These are phyloP conservation scores for Microbotryomycetes sp. DNA, from an alignment of 1,284 basidiomycete species.

Conservation along the genomic window DNA sequence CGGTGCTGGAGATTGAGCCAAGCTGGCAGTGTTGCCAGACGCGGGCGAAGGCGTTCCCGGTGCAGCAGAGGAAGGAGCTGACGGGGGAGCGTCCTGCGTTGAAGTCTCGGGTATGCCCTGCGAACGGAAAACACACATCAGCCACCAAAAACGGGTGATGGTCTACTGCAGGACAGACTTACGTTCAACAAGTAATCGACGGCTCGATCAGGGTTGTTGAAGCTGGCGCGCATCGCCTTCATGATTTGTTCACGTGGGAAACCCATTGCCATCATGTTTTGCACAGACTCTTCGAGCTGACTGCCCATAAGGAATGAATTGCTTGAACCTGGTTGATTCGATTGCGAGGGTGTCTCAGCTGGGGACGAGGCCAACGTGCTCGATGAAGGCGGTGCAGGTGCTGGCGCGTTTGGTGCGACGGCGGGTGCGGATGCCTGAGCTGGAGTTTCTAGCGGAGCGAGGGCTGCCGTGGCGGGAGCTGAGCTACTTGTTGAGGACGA, in stretches of 20 bases:
- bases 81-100: slow-evolving; percentile 35
- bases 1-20: slow-evolving; percentile 42
- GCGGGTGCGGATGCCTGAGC: slow-evolving; percentile 42
- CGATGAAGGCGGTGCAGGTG: slow-evolving; percentile 44
- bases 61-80: slow-evolving; percentile 40
- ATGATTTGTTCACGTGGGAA: slow-evolving; percentile 80
- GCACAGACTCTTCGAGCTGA: slow-evolving; percentile 65
- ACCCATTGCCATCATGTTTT: slow-evolving; percentile 89
- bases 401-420: slow-evolving; percentile 38
- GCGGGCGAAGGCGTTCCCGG: slow-evolving; percentile 63
- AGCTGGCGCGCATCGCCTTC: slow-evolving; percentile 84
- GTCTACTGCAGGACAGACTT: slow-evolving; percentile 40
- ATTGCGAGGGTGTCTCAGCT: slow-evolving; percentile 40
- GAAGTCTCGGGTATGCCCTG: slow-evolving; percentile 69
- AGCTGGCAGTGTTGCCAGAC: slow-evolving; percentile 37
- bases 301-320: slow-evolving; percentile 56
- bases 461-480: slow-evolving; percentile 22
- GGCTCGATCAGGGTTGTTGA: slow-evolving; percentile 96
- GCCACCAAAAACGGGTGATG: not conserved
- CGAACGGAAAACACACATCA: not conserved
- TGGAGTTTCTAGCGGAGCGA: slow-evolving; percentile 41
- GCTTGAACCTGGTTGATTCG: slow-evolving; percentile 20
- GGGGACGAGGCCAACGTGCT: slow-evolving; percentile 39
- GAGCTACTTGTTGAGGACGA: too few species aligned
- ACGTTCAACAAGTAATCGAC: slow-evolving; percentile 96